Percentiles rank a stretch among this genome's conserved stretches.
These are phyloP conservation scores for Bruguiera hainesii DNA, from an alignment of 441 rosid genomes.

Conservation along the genomic window DNA sequence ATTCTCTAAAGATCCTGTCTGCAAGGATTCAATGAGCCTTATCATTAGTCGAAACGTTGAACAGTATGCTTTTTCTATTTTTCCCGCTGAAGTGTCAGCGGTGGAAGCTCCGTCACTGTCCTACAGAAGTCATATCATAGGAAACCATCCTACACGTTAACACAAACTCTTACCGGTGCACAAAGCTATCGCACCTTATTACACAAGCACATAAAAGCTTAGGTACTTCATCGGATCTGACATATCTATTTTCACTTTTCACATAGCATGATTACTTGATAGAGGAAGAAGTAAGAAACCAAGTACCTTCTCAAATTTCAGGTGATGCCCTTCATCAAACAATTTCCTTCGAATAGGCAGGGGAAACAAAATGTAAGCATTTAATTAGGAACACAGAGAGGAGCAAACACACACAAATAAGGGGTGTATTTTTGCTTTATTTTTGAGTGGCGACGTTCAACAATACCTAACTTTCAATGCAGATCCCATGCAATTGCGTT, in stretches of 20 bases:
- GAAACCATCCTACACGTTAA: too few species aligned
- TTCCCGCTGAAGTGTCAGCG: too few species aligned
- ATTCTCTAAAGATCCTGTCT: conserved; percentile 30
- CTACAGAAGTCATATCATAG: too few species aligned
- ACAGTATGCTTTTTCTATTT: neutral
- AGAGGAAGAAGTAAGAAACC: conserved; percentile 1
- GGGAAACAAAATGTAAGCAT: neutral
- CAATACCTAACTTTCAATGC: conserved; percentile 50
- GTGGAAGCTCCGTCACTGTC: too few species aligned
- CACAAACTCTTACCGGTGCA: too few species aligned
- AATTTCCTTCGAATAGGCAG: conserved; percentile 47
- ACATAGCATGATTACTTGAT: neutral
- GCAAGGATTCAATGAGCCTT: conserved; percentile 16
- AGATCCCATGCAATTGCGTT: conserved; percentile 30
- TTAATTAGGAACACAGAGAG: neutral
- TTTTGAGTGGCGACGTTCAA: neutral
- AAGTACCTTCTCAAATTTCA: conserved; percentile 38
- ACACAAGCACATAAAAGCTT: too few species aligned
- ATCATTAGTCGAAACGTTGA: neutral
- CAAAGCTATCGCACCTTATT: too few species aligned
- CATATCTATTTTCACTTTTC: neutral
- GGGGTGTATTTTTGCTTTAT: neutral
- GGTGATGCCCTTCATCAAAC: conserved; percentile 37
- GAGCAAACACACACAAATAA: neutral
- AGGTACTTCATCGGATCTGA: too few species aligned